Conservation (phyloP, 441 rosid species). For the Croton laevigatus region DNA sequence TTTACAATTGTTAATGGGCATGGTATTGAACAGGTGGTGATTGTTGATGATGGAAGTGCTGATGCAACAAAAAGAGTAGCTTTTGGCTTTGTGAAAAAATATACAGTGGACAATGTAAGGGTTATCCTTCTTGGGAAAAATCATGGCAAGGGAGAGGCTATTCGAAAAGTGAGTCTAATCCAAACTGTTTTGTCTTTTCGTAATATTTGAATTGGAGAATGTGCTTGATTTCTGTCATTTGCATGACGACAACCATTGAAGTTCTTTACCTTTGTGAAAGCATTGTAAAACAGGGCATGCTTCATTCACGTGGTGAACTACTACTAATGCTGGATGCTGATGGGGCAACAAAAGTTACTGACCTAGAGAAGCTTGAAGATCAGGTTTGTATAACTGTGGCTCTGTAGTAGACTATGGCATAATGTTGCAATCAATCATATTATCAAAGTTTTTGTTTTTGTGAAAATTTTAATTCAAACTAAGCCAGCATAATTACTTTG, state of each 20-base stretch:
- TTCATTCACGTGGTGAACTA: slow-evolving; percentile 91
- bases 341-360: slow-evolving; percentile 91
- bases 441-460: background rate
- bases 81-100: slow-evolving; percentile 61
- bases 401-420: background rate
- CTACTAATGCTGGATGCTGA: slow-evolving; percentile 98
- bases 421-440: slow-evolving; percentile 16
- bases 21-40: slow-evolving; percentile 55
- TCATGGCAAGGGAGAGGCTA: slow-evolving; percentile 98
- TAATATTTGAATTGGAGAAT: slow-evolving; percentile 5
- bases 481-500: slow-evolving; percentile 1
- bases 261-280: slow-evolving; percentile 66
- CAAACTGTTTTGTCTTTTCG: slow-evolving; percentile 9
- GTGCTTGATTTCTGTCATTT: slow-evolving; percentile 5
- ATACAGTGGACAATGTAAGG: slow-evolving; percentile 73
- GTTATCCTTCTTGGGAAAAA: slow-evolving; percentile 84
- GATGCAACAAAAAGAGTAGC: slow-evolving; percentile 86
- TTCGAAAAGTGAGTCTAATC: slow-evolving; percentile 79
- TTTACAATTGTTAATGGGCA: background rate
- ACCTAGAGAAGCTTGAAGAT: slow-evolving; percentile 90
- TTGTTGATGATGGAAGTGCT: slow-evolving; percentile 94
- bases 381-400: slow-evolving; percentile 52
- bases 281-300: slow-evolving; percentile 98
- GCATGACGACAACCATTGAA: slow-evolving; percentile 36
- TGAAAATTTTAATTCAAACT: background rate